Percentiles rank a stretch among this genome's conserved stretches.
phyloP scores from a whole-genome alignment of 192 early-diverging fungal genomes.

The Backusella parvicylindrica region DNA sequence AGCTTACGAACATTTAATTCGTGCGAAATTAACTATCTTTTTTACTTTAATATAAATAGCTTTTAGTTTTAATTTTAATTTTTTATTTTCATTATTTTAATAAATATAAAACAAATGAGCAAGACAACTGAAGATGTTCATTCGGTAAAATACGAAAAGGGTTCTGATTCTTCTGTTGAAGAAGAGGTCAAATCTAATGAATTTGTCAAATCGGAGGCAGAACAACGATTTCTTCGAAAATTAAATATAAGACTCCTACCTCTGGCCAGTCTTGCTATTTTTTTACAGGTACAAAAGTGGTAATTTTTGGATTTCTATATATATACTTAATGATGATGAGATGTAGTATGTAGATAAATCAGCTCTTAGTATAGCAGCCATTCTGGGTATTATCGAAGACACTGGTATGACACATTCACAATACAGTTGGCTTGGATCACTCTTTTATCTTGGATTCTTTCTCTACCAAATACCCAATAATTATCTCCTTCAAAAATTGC shows the following conservation, averaged over 20 bases:
- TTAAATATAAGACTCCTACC: conserved; percentile 16
- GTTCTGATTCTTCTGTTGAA: neutral
- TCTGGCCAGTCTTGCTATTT: conserved; percentile 3
- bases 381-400: conserved; percentile 20
- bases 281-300: conserved; percentile 15
- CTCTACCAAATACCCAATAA: conserved; percentile 10
- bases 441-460: conserved; percentile 21
- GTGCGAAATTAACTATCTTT: neutral
- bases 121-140: neutral
- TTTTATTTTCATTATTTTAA: neutral
- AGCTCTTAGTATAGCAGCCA: neutral
- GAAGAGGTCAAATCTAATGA: neutral
- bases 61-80: neutral
- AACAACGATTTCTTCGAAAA: conserved; percentile 7
- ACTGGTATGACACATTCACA: neutral
- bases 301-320: neutral
- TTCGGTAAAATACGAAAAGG: neutral
- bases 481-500: conserved; percentile 11
- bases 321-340: neutral
- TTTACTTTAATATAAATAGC: neutral
- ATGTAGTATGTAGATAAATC: conserved; percentile 17
- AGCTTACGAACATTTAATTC: neutral
- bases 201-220: conserved; percentile 8
- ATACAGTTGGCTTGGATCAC: conserved; percentile 1
- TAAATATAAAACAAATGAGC: neutral